Evolutionary conservation across 352 stramenopile genomes (phyloP).

Genomic region (Saprolegnia parasitica): DNA sequence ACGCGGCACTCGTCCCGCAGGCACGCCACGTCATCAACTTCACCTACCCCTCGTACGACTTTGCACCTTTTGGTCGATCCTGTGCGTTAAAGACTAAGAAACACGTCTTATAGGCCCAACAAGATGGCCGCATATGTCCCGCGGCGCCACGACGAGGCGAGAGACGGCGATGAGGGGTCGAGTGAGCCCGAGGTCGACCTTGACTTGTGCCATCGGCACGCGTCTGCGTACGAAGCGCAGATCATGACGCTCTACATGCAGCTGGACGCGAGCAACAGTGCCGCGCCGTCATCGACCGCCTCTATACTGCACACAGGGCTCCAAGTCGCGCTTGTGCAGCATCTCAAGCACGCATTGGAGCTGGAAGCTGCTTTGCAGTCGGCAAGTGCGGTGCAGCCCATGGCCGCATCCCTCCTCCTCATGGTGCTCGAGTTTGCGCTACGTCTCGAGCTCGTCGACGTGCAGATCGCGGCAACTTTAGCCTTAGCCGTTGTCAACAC

Average conservation of each 20-base stretch:
- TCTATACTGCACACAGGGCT: not conserved
- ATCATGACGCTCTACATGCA: conserved; percentile 25
- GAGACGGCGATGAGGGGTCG: too few species aligned
- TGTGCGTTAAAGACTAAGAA: too few species aligned
- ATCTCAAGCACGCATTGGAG: conserved; percentile 14
- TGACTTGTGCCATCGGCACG: not conserved
- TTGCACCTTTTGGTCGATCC: too few species aligned
- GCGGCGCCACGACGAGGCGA: too few species aligned
- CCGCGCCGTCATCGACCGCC: not conserved
- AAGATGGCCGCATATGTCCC: too few species aligned
- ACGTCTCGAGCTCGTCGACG: conserved; percentile 4
- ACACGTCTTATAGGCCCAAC: too few species aligned
- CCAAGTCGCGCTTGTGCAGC: not conserved
- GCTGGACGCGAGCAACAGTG: not conserved
- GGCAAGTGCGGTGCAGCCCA: not conserved
- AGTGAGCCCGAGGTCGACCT: not conserved
- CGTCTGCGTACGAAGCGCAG: conserved; percentile 12
- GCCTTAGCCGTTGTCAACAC: not conserved
- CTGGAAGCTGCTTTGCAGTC: not conserved
- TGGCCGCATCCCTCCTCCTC: not conserved
- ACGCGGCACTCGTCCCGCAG: not conserved
- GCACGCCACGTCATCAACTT: not conserved
- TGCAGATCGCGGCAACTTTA: not conserved
- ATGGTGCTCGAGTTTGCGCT: conserved; percentile 13
- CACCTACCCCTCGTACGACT: too few species aligned